These are phyloP conservation scores for Gossypium gossypioides DNA, from an alignment of 441 rosid species.

Conservation along the genomic window DNA sequence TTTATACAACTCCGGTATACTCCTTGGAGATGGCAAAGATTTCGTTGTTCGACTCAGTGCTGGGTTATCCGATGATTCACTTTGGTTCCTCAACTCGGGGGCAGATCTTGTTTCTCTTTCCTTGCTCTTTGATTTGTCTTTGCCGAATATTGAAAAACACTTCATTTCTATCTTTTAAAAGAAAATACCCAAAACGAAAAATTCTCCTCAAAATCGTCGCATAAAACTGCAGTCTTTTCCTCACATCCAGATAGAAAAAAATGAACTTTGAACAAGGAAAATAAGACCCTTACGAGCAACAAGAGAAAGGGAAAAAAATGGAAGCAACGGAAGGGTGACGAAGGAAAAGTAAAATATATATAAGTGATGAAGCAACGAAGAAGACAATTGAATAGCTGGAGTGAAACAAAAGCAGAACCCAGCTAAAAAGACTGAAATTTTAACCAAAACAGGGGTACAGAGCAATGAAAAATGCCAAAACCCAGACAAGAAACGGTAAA, in stretches of 20 bases:
- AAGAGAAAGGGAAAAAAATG: background rate
- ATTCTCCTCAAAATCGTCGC: background rate
- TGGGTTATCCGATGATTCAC: slow-evolving; percentile 6
- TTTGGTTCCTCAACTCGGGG: slow-evolving; percentile 19
- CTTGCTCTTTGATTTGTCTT: slow-evolving; percentile 26
- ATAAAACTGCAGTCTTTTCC: slow-evolving; percentile 2
- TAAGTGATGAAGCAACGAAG: background rate
- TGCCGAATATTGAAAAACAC: slow-evolving; percentile 32
- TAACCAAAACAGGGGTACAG: background rate
- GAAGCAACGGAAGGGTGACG: background rate
- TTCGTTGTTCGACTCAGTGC: slow-evolving; percentile 18
- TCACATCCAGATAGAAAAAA: background rate
- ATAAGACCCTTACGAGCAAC: slow-evolving; percentile 12
- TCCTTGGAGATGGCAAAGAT: slow-evolving; percentile 33
- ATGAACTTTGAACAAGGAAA: background rate
- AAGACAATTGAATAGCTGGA: background rate
- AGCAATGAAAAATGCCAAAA: background rate
- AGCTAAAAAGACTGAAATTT: background rate
- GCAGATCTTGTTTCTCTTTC: slow-evolving; percentile 15
- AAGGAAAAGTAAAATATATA: background rate
- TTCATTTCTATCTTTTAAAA: slow-evolving; percentile 17
- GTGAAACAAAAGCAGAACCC: background rate
- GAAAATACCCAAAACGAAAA: background rate
- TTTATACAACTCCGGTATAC: slow-evolving; percentile 33
- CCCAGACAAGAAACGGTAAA: slow-evolving; percentile 6